These are phyloP conservation scores for Panicum virgatum DNA, from an alignment of 202 grass and related monocot genomes.

Conservation along the genomic window DNA sequence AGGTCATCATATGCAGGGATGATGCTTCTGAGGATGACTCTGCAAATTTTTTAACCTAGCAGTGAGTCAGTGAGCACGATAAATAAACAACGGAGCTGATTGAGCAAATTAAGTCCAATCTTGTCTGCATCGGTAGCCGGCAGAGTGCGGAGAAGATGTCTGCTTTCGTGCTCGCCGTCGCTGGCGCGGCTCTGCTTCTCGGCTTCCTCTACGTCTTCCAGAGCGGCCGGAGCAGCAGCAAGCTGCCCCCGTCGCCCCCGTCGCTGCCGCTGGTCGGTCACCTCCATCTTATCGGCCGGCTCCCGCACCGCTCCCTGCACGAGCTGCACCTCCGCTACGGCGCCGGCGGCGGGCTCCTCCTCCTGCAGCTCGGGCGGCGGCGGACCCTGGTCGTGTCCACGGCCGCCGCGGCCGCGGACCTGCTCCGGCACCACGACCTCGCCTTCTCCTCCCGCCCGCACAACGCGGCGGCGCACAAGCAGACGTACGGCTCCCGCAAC, in stretches of 20 bases:
- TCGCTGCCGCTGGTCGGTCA: not conserved
- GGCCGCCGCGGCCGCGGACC: not conserved
- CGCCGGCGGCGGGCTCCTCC: not conserved
- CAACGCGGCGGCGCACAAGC: constrained; percentile 16
- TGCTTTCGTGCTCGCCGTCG: not conserved
- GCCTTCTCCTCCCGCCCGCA: constrained; percentile 16
- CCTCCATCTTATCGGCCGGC: constrained; percentile 4
- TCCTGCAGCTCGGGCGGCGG: not conserved
- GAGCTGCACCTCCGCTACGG: not conserved
- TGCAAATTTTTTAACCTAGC: too few relatives aligned
- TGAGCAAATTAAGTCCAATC: not conserved
- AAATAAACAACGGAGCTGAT: too few relatives aligned
- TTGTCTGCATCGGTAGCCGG: not conserved
- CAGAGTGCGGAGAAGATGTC: not conserved
- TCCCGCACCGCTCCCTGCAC: not conserved
- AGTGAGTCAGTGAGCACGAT: too few relatives aligned
- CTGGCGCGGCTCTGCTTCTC: not conserved
- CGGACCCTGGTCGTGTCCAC: not conserved
- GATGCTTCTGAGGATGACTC: too few relatives aligned
- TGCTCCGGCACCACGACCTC: constrained; percentile 3
- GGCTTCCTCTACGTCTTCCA: not conserved
- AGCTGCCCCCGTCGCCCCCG: not conserved
- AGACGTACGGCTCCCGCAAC: constrained; percentile 12
- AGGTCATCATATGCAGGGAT: too few relatives aligned
- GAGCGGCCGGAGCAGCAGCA: not conserved